Percentiles rank a stretch among this genome's conserved stretches.
These are phyloP conservation scores for Calonectria pseudoreteaudii DNA, from an alignment of 2,329 filamentous ascomycete genomes.

Conservation along the genomic window DNA sequence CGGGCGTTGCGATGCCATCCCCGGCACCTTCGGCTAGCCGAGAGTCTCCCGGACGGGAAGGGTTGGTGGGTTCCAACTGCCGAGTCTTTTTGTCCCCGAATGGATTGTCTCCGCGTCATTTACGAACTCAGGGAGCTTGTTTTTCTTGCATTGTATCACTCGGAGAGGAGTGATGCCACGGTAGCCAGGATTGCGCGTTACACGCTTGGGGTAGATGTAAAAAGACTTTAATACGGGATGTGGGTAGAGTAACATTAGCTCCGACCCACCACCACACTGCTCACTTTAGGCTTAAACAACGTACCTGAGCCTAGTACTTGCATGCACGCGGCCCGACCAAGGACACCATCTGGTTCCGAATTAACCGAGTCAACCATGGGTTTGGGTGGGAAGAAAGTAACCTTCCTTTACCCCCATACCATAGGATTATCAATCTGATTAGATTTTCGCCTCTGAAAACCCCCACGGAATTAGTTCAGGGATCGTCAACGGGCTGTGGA, in stretches of 20 bases:
- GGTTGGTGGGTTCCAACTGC: background rate
- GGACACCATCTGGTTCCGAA: too few species aligned
- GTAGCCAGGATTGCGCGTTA: background rate
- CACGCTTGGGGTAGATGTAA: background rate
- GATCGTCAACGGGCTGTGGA: background rate
- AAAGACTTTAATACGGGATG: background rate
- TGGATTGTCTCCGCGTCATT: background rate
- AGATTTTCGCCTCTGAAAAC: background rate
- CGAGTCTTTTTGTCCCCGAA: background rate
- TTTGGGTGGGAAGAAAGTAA: too few species aligned
- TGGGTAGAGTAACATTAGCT: too few species aligned
- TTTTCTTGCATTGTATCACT: background rate
- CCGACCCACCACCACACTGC: too few species aligned
- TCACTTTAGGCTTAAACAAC: too few species aligned
- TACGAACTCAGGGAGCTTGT: background rate
- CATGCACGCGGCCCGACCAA: too few species aligned
- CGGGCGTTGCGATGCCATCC: background rate
- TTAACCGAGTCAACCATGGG: too few species aligned
- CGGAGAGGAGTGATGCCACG: background rate
- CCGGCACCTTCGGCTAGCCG: background rate
- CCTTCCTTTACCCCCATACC: too few species aligned
- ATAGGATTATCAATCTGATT: background rate
- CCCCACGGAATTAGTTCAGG: background rate
- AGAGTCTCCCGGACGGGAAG: background rate
- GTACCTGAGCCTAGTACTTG: too few species aligned